phyloP scores from a whole-genome alignment of 129 eudicot genomes.

The Solidago caesia region DNA sequence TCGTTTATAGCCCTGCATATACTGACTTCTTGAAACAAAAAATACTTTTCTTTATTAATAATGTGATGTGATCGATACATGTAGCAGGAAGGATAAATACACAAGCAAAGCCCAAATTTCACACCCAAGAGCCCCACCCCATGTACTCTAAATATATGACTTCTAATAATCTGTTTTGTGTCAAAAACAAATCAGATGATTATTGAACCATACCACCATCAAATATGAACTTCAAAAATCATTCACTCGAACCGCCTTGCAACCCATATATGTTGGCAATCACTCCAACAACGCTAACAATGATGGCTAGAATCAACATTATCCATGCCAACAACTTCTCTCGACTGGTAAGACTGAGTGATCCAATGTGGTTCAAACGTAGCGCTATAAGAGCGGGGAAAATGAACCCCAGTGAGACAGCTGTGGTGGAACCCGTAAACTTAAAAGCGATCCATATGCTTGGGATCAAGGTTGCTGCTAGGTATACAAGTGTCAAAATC shows the following conservation, averaged over 20 bases:
- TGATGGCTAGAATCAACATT: conserved; percentile 66
- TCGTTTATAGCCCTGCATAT: no score
- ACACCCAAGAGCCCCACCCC: no score
- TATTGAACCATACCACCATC: no score
- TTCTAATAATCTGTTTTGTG: no score
- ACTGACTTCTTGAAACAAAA: no score
- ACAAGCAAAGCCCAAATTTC: no score
- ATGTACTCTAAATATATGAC: no score
- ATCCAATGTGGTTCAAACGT: conserved; percentile 53
- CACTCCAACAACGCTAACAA: conserved; percentile 72
- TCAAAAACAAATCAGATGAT: no score
- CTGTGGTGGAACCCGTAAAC: conserved; percentile 91
- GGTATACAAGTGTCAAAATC: conserved; percentile 44
- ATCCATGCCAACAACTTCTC: conserved; percentile 59
- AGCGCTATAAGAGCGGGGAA: conserved; percentile 77
- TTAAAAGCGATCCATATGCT: conserved; percentile 93
- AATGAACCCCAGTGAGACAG: conserved; percentile 79
- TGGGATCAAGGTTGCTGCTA: conserved; percentile 70
- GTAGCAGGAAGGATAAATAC: no score
- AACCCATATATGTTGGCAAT: conserved; percentile 64
- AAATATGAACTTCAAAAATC: no score
- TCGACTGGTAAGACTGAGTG: conserved; percentile 31
- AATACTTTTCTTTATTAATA: no score
- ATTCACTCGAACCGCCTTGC: conserved; percentile 20
- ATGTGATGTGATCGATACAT: no score